phyloP scores from a whole-genome alignment of 2,329 filamentous ascomycete species.

The Clonostachys byssicola region DNA sequence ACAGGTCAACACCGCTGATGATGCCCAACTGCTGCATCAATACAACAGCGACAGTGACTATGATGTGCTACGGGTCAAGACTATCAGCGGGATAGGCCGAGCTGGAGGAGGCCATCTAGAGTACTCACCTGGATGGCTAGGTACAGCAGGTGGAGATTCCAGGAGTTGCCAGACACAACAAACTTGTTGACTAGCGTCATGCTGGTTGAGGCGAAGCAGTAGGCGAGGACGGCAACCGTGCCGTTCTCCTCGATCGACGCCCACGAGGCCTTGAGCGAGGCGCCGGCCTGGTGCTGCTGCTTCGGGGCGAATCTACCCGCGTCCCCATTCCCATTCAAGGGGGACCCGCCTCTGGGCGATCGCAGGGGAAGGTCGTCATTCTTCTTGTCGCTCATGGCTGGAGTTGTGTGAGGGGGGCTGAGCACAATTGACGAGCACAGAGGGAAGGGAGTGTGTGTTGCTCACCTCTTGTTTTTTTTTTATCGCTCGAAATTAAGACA shows the following conservation, averaged over 20 bases:
- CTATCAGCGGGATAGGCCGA: too few relatives aligned
- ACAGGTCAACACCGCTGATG: conserved; percentile 77
- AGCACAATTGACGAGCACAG: too few relatives aligned
- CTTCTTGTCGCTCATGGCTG: conserved; percentile 79
- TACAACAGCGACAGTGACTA: too few relatives aligned
- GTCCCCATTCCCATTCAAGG: conserved; percentile 18
- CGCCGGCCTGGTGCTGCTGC: conserved; percentile 22
- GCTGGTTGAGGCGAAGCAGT: conserved; percentile 93
- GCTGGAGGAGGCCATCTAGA: background rate
- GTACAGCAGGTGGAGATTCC: conserved; percentile 97
- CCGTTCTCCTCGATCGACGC: conserved; percentile 52
- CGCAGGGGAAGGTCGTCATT: conserved; percentile 74
- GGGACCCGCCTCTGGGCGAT: conserved; percentile 33
- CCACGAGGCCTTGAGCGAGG: conserved; percentile 31
- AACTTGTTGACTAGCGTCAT: conserved; percentile 99
- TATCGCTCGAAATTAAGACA: too few relatives aligned
- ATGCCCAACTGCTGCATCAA: conserved; percentile 59
- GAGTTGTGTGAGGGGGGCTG: too few relatives aligned
- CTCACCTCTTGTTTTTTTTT: too few relatives aligned
- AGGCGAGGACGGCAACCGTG: conserved; percentile 76
- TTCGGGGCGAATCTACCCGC: conserved; percentile 39
- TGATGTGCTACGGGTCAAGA: too few relatives aligned
- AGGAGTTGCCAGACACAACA: conserved; percentile 83
- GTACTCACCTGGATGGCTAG: conserved; percentile 79
- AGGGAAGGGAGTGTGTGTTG: too few relatives aligned